Conservation (phyloP, 441 rosid genomes). For the Syzygium syzygioides region DNA sequence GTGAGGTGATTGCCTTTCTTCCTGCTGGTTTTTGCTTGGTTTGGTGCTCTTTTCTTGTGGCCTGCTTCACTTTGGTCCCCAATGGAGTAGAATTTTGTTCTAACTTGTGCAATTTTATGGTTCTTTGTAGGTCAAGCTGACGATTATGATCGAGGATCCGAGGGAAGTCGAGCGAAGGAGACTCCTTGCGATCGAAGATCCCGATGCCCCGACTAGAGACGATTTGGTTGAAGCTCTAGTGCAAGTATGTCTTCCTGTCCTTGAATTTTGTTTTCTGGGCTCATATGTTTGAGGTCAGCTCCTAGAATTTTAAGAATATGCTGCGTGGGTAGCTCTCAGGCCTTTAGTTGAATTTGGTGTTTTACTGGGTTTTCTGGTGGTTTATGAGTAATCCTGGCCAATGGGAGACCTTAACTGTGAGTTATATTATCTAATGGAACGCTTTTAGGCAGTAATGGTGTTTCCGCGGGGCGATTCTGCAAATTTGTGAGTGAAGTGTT, state of each 20-base stretch:
- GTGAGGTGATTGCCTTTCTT: constrained; percentile 39
- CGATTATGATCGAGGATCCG: constrained; percentile 82
- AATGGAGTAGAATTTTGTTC: not conserved
- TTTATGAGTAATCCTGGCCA: not conserved
- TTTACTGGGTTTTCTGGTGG: not conserved
- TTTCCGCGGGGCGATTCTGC: not conserved
- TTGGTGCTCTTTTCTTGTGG: not conserved
- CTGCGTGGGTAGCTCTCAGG: not conserved
- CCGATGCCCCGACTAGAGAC: constrained; percentile 71
- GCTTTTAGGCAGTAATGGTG: not conserved
- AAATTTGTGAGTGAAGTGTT: not conserved
- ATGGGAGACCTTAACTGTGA: not conserved
- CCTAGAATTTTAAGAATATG: not conserved
- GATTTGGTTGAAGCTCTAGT: constrained; percentile 81
- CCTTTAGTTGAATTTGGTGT: not conserved
- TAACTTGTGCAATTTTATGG: not conserved
- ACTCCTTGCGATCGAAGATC: constrained; percentile 77
- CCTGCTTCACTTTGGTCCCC: not conserved
- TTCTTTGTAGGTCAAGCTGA: constrained; percentile 55
- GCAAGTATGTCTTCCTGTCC: constrained; percentile 26
- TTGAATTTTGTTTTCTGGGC: not conserved
- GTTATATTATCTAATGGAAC: not conserved
- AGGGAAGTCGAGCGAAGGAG: constrained; percentile 81
- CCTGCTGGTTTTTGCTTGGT: not conserved
- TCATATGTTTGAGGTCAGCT: not conserved